Base-by-base conservation (phyloP, 2,329 filamentous ascomycete genomes). In the Penicillium sp. region DNA sequence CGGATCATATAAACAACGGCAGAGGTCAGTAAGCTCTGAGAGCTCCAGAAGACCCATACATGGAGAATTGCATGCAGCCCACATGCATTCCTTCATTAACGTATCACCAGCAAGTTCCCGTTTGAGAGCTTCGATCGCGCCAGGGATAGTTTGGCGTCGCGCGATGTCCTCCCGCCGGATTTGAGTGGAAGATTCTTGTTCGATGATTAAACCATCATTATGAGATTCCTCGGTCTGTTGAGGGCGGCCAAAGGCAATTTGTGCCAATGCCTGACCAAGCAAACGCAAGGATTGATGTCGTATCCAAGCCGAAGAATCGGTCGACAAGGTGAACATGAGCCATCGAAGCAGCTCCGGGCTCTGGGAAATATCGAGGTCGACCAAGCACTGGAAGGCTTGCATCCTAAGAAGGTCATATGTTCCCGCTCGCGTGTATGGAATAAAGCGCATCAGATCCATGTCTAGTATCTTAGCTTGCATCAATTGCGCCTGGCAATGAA, bases 361-460 rank as follows among this genome's bases (percentile, higher is more conserved):
- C 35, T 76, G 76, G 35, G 82, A 77, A 50, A 84, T 71, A 46
- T 81, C 81, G 9, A 84, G 73, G 16, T 83, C 79, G 29, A 83
- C 74, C 1, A 87, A 72, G 56, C 80, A 83, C 23, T 78, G 73
- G 68, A 85, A 86, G 2, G 84, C 84, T 51, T 81, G 77, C 16
- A 85, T 59, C 5, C 84, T 81, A 26, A 87, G 79, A 53, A 82
- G 77, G 45, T 85, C 81, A 50, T 82, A 83, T 18, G 84, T 86
- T 23, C 81, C 82, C 18, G 78, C 72, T 47, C 81, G 75, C 1
- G 83, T 84, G 61, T 87, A 87, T 47, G 84, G 81, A 54, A 87
- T 63, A 55, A 87, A 84, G 49, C 85, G 83, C 42, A 79, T 75
- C 0, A 79, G 65, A 58, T 81, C 81, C 51, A 79, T 69, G 9